Evolutionary conservation across 495 filamentous ascomycete genomes (phyloP).

Genomic region (Penicillium steckii): DNA sequence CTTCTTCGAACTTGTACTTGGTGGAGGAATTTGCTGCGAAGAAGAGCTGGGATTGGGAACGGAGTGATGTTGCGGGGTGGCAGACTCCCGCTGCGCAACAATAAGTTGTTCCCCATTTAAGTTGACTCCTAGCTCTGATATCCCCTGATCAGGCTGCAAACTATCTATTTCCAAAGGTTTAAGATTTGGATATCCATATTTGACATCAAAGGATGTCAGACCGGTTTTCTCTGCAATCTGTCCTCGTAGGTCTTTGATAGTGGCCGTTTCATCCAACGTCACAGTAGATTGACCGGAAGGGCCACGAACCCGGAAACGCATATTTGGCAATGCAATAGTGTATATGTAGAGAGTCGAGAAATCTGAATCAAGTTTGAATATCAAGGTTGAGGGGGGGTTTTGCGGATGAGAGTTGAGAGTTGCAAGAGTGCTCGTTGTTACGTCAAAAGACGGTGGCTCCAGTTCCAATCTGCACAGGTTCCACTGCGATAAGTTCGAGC

Average conservation of each 20-base stretch:
- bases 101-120: conserved; percentile 82
- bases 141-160: conserved; percentile 39
- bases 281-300: conserved; percentile 62
- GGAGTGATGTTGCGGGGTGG: conserved; percentile 16
- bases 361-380: no score
- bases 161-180: conserved; percentile 62
- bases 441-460: neutral
- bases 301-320: conserved; percentile 63
- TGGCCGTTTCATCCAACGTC: conserved; percentile 63
- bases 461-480: neutral
- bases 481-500: conserved; percentile 2
- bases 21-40: conserved; percentile 16
- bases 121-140: conserved; percentile 60
- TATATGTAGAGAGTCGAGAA: neutral
- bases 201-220: conserved; percentile 62
- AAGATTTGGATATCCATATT: conserved; percentile 79
- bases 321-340: conserved; percentile 19
- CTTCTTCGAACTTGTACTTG: conserved; percentile 19
- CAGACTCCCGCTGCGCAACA: conserved; percentile 50
- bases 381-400: no score
- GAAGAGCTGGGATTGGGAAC: conserved; percentile 18
- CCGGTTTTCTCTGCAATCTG: conserved; percentile 57
- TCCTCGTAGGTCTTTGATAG: conserved; percentile 58
- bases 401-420: neutral
- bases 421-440: no score